Evolutionary conservation across 495 filamentous ascomycete genomes (phyloP).

Genomic region (Aspergillus biplanus): DNA sequence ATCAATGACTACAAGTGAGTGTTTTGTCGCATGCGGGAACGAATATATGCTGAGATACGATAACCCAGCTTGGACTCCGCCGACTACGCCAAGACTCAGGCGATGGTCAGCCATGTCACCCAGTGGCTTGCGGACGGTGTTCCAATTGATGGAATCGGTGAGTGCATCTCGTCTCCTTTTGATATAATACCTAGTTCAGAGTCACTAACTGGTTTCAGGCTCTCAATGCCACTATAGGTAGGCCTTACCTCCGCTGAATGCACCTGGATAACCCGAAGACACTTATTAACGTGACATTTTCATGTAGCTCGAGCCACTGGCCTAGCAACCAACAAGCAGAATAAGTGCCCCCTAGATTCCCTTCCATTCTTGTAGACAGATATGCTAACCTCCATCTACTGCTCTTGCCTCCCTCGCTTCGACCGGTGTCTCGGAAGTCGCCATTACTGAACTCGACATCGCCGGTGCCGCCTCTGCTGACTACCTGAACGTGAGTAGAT

Average conservation of each 20-base stretch:
- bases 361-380: not conserved
- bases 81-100: conserved; percentile 58
- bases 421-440: conserved; percentile 56
- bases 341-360: conserved; percentile 27
- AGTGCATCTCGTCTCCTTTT: conserved; percentile 6
- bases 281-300: conserved; percentile 6
- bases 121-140: conserved; percentile 67
- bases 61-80: conserved; percentile 39
- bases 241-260: too few species aligned
- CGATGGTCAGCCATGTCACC: conserved; percentile 66
- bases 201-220: conserved; percentile 34
- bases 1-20: conserved; percentile 60
- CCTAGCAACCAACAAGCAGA: conserved; percentile 21
- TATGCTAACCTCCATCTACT: conserved; percentile 31
- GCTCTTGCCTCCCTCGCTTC: conserved; percentile 61
- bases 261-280: not conserved
- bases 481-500: conserved; percentile 54
- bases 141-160: conserved; percentile 74
- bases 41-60: not conserved
- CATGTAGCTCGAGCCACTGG: conserved; percentile 19
- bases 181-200: not conserved
- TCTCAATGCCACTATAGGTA: conserved; percentile 63
- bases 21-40: not conserved
- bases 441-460: conserved; percentile 71
- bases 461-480: conserved; percentile 58